A percentile compares a stretch with the other conserved stretches of the same genome.
Evolutionary conservation across 1,284 basidiomycete species (phyloP).

Genomic region (Heliocybe sulcata): DNA sequence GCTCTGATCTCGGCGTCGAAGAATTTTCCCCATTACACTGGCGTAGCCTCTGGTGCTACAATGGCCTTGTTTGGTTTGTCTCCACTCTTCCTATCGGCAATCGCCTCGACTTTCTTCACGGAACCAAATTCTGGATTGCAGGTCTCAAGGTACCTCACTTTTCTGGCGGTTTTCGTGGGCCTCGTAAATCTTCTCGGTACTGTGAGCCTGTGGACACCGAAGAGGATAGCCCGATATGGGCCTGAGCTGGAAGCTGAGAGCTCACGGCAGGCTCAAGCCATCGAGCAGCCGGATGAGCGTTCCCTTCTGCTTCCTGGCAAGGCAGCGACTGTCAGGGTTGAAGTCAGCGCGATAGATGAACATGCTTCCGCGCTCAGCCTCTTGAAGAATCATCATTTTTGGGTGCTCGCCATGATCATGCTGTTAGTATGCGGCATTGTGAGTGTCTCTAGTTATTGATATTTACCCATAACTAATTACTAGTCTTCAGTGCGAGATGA

Average conservation of each 20-base stretch:
- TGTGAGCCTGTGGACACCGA: constrained; percentile 29
- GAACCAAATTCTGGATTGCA: constrained; percentile 39
- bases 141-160: constrained; percentile 47
- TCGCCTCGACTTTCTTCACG: constrained; percentile 58
- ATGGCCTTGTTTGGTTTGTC: constrained; percentile 73
- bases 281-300: constrained; percentile 28
- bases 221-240: background rate
- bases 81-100: constrained; percentile 59
- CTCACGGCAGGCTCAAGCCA: constrained; percentile 2
- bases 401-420: constrained; percentile 38
- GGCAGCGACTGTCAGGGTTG: constrained; percentile 13
- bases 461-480: background rate
- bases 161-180: constrained; percentile 48
- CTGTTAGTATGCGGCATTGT: constrained; percentile 56
- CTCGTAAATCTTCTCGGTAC: constrained; percentile 47
- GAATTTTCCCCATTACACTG: constrained; percentile 55
- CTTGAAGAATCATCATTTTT: constrained; percentile 52
- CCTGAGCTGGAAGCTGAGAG: background rate
- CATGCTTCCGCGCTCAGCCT: constrained; percentile 34
- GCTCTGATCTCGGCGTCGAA: constrained; percentile 69
- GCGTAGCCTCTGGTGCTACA: constrained; percentile 57
- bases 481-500: constrained; percentile 61
- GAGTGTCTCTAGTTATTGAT: constrained; percentile 20
- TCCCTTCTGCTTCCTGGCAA: constrained; percentile 31
- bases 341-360: constrained; percentile 18